Percentiles rank a stretch among this genome's conserved stretches.
Evolutionary conservation across 2,329 filamentous ascomycete genomes (phyloP).

Genomic region (Colletotrichum sp.): DNA sequence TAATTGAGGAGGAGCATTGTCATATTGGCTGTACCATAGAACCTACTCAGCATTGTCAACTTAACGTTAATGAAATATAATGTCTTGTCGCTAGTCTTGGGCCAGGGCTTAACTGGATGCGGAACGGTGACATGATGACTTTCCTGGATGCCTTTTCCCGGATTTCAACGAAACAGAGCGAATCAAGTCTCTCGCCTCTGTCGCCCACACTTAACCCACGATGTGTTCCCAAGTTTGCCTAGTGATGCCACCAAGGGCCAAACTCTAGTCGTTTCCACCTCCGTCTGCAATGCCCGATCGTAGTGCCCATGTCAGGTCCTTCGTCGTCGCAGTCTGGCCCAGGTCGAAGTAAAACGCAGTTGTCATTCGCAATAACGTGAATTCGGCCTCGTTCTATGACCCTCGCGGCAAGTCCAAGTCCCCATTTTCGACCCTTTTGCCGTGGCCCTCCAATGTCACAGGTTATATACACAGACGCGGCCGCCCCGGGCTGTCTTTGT

Average conservation of each 20-base stretch:
- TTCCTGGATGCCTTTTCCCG: not conserved
- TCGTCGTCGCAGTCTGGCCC: not conserved
- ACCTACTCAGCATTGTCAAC: not conserved
- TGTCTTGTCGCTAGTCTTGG: not conserved
- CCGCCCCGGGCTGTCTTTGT: constrained; percentile 3
- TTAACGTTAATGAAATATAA: not conserved
- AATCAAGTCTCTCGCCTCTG: not conserved
- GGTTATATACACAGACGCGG: constrained; percentile 21
- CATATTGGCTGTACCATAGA: not conserved
- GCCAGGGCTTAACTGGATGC: not conserved
- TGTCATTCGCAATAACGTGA: constrained; percentile 13
- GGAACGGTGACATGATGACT: too few species aligned
- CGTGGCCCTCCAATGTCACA: not conserved
- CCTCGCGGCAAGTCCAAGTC: constrained; percentile 1
- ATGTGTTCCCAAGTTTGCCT: not conserved
- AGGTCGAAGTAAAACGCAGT: not conserved
- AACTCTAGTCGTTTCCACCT: not conserved
- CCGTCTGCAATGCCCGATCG: not conserved
- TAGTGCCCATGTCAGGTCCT: fast-evolving
- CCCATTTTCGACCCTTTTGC: not conserved
- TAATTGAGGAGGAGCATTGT: not conserved
- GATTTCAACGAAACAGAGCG: not conserved
- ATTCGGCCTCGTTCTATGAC: constrained; percentile 21
- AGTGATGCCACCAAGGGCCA: not conserved
- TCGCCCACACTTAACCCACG: not conserved